phyloP scores from a whole-genome alignment of 2,329 filamentous ascomycete genomes.

The Didymella pomorum region DNA sequence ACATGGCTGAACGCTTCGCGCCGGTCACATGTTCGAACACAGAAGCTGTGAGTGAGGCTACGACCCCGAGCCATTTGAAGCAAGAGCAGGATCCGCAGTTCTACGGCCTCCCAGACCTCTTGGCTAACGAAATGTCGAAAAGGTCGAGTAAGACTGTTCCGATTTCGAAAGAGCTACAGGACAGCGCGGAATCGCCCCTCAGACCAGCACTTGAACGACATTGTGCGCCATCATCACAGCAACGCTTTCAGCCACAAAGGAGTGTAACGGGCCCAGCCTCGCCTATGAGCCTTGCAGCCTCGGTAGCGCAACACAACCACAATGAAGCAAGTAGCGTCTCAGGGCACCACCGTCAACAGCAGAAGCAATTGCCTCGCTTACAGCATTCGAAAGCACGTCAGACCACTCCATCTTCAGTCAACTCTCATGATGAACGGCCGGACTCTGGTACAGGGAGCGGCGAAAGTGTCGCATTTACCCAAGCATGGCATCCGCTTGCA shows the following conservation, averaged over 20 bases:
- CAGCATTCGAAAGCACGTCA: slow-evolving; percentile 16
- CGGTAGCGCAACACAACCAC: slow-evolving; percentile 10
- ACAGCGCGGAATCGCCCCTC: slow-evolving; percentile 21
- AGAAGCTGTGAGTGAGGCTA: slow-evolving; percentile 18
- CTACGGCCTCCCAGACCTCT: slow-evolving; percentile 22
- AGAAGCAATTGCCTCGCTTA: slow-evolving; percentile 14
- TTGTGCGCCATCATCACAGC: slow-evolving; percentile 28
- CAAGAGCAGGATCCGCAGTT: slow-evolving; percentile 23
- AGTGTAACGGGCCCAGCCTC: slow-evolving; percentile 34
- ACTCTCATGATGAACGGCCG: not conserved
- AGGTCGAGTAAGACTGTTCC: slow-evolving; percentile 3
- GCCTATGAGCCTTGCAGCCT: slow-evolving; percentile 18
- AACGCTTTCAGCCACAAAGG: slow-evolving; percentile 30
- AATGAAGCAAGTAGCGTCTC: not conserved
- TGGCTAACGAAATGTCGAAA: slow-evolving; percentile 17
- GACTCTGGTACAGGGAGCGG: not conserved
- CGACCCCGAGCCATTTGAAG: slow-evolving; percentile 13
- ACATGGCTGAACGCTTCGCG: slow-evolving; percentile 43
- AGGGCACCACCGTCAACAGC: not conserved
- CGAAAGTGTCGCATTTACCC: not conserved
- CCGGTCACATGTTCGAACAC: slow-evolving; percentile 44
- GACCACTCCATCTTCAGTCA: not conserved
- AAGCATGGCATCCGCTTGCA: slow-evolving; percentile 4
- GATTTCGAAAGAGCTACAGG: slow-evolving; percentile 26
- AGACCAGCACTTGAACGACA: slow-evolving; percentile 33